Conservation (phyloP, 2,329 filamentous ascomycete species). For the Ophioceras dolichostomum region DNA sequence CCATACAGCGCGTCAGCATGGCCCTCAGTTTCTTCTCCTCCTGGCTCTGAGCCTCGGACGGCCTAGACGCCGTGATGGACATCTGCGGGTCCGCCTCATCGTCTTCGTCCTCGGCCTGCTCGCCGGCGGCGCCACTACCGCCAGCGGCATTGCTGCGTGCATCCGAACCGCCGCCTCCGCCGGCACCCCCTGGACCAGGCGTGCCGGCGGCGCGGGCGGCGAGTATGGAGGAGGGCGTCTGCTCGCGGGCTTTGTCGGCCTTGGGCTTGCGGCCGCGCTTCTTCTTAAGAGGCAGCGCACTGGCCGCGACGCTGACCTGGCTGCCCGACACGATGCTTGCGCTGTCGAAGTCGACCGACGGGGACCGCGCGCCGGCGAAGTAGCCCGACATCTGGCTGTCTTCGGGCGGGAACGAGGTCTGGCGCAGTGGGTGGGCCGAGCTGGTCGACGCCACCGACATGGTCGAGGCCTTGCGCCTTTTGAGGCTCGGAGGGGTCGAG, state of each 20-base stretch:
- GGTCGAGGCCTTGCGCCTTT: constrained; percentile 60
- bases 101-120: constrained; percentile 41
- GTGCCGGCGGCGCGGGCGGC: constrained; percentile 32
- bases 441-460: constrained; percentile 38
- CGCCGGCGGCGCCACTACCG: constrained; percentile 38
- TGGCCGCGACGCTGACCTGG: constrained; percentile 32
- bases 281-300: constrained; percentile 32
- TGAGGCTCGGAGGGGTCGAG: constrained; percentile 33
- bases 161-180: constrained; percentile 22
- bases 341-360: constrained; percentile 52
- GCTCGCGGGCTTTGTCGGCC: constrained; percentile 32
- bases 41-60: constrained; percentile 39
- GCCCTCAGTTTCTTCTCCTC: constrained; percentile 52
- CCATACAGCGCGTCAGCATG: constrained; percentile 53
- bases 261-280: constrained; percentile 52
- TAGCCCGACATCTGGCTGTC: constrained; percentile 19
- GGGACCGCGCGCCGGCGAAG: constrained; percentile 42
- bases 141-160: constrained; percentile 13
- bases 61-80: constrained; percentile 17
- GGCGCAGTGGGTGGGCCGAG: constrained; percentile 58
- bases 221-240: constrained; percentile 24
- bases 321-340: constrained; percentile 50
- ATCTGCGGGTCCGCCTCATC: constrained; percentile 18
- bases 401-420: constrained; percentile 69
- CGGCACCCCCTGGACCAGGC: constrained; percentile 29